Evolutionary conservation across 2,329 filamentous ascomycete genomes (phyloP).

Genomic region (Aspergillaceae sp.): DNA sequence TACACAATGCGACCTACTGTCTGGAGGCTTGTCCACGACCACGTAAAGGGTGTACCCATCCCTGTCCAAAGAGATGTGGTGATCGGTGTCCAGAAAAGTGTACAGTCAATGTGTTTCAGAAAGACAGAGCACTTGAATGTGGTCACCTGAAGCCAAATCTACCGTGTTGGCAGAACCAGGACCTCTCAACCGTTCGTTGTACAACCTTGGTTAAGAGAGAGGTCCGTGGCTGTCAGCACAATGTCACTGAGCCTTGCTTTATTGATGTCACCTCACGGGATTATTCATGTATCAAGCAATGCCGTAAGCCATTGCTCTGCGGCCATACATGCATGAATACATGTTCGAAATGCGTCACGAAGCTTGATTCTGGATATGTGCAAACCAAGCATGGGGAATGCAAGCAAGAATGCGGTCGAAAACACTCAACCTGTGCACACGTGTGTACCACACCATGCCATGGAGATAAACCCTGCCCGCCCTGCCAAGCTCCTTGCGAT

Average conservation of each 20-base stretch:
- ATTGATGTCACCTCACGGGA: slow-evolving; percentile 32
- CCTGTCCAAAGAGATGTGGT: slow-evolving; percentile 35
- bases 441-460: slow-evolving; percentile 48
- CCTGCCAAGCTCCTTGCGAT: slow-evolving; percentile 41
- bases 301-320: slow-evolving; percentile 47
- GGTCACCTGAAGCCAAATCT: slow-evolving; percentile 22
- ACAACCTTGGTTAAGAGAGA: slow-evolving; percentile 34
- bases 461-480: slow-evolving; percentile 20
- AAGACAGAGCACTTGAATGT: slow-evolving; percentile 9
- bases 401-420: slow-evolving; percentile 41
- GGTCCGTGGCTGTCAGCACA: slow-evolving; percentile 51
- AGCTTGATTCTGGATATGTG: slow-evolving; percentile 14
- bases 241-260: slow-evolving; percentile 43
- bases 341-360: slow-evolving; percentile 36
- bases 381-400: slow-evolving; percentile 36
- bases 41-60: slow-evolving; percentile 32
- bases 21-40: slow-evolving; percentile 32
- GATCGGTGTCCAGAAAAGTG: slow-evolving; percentile 33
- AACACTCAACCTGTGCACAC: slow-evolving; percentile 50
- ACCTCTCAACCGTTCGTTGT: slow-evolving; percentile 44
- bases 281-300: slow-evolving; percentile 40
- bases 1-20: slow-evolving; percentile 24
- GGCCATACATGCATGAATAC: slow-evolving; percentile 49
- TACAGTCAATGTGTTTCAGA: slow-evolving; percentile 15
- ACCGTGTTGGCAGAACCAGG: slow-evolving; percentile 35